Percentiles rank a stretch among this genome's conserved stretches.
phyloP scores from a whole-genome alignment of 164 flowering plant genomes.

The Aristolochia contorta region DNA sequence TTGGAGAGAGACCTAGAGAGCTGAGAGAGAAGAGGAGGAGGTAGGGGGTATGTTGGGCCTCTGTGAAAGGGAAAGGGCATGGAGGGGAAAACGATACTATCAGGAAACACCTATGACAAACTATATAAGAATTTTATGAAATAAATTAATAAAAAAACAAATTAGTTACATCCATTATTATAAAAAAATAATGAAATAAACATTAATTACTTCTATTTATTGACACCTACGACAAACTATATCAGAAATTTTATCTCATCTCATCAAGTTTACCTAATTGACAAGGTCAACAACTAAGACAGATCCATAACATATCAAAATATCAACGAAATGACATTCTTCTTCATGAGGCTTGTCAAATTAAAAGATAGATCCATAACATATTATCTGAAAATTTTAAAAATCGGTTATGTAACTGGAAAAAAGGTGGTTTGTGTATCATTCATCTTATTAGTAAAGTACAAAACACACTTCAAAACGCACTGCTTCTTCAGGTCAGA shows the following conservation, averaged over 20 bases:
- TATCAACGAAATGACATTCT: constrained; percentile 83
- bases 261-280: constrained; percentile 48
- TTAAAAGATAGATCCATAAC: background rate
- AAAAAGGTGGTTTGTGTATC: background rate
- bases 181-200: too few species aligned
- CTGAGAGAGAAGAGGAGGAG: too few species aligned
- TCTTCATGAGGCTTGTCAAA: constrained; percentile 67
- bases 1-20: too few species aligned
- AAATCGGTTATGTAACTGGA: too few species aligned
- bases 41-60: too few species aligned
- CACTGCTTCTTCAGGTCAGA: constrained; percentile 83
- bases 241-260: too few species aligned
- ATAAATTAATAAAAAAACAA: constrained; percentile 3
- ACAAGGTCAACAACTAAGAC: constrained; percentile 88
- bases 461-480: constrained; percentile 20
- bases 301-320: constrained; percentile 78
- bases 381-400: too few species aligned
- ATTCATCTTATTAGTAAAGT: background rate
- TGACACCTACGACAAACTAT: too few species aligned
- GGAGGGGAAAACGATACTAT: too few species aligned
- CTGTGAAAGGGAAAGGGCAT: too few species aligned
- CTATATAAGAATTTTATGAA: constrained; percentile 20
- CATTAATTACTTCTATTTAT: too few species aligned
- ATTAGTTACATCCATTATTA: background rate
- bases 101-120: too few species aligned